These are phyloP conservation scores for Cyclotella atomus DNA, from an alignment of 108 stramenopile genomes.

Conservation along the genomic window DNA sequence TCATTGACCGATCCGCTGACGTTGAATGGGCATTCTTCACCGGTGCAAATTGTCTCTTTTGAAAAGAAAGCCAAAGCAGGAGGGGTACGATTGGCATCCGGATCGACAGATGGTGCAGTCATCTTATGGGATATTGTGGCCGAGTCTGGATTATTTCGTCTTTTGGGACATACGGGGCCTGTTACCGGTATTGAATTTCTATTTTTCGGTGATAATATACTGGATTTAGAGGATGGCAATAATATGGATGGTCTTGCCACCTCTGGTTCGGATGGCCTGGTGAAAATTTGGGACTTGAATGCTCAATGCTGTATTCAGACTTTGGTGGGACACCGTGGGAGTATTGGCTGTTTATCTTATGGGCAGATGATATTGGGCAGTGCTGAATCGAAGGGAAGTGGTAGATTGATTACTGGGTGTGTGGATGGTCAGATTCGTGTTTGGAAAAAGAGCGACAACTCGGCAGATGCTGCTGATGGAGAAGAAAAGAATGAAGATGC, in stretches of 20 bases:
- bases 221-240: slow-evolving; percentile 1
- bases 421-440: slow-evolving; percentile 90
- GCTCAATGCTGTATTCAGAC: slow-evolving; percentile 97
- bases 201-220: background rate
- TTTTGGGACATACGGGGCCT: slow-evolving; percentile 92
- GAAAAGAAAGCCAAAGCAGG: slow-evolving; percentile 44
- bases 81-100: slow-evolving; percentile 68
- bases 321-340: slow-evolving; percentile 91
- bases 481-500: slow-evolving; percentile 3
- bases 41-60: slow-evolving; percentile 70
- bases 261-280: slow-evolving; percentile 92
- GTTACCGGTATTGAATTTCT: slow-evolving; percentile 90
- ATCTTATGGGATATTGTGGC: slow-evolving; percentile 96
- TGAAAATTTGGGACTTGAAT: slow-evolving; percentile 98
- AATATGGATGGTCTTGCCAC: slow-evolving; percentile 76
- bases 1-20: slow-evolving; percentile 71
- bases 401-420: slow-evolving; percentile 88
- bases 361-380: slow-evolving; percentile 5
- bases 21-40: slow-evolving; percentile 84
- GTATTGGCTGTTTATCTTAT: slow-evolving; percentile 63
- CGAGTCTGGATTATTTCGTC: slow-evolving; percentile 90
- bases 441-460: slow-evolving; percentile 52
- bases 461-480: slow-evolving; percentile 7
- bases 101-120: slow-evolving; percentile 89
- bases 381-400: slow-evolving; percentile 40